Percentiles rank a stretch among this genome's conserved stretches.
Evolutionary conservation across 805 yeast species (phyloP).

Genomic region (Yamadazyma phyllophila): DNA sequence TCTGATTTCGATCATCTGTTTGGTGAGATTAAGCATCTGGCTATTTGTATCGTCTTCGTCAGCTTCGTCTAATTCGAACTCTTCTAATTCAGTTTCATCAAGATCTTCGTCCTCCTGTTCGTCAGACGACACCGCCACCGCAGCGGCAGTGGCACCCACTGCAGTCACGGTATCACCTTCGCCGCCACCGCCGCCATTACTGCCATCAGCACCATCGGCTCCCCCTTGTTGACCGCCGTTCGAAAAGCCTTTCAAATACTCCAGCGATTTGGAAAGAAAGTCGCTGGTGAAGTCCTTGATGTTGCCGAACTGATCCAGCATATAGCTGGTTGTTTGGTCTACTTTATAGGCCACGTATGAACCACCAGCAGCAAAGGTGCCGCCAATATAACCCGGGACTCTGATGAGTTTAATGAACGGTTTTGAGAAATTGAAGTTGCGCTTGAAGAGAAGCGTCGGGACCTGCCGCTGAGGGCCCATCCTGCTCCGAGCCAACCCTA

Average conservation of each 20-base stretch:
- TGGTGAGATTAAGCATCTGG: constrained; percentile 84
- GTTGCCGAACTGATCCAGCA: constrained; percentile 62
- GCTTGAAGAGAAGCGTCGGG: constrained; percentile 7
- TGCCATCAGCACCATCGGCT: constrained; percentile 14
- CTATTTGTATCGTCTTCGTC: constrained; percentile 60
- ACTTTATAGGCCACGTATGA: constrained; percentile 89
- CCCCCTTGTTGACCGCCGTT: no score
- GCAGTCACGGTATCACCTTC: constrained; percentile 38
- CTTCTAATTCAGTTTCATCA: constrained; percentile 48
- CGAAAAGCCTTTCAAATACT: constrained; percentile 33
- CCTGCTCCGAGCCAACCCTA: not conserved
- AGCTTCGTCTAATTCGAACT: constrained; percentile 44
- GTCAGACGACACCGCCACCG: constrained; percentile 19
- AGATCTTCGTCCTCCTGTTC: constrained; percentile 34
- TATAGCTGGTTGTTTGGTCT: constrained; percentile 75
- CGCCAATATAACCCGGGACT: constrained; percentile 82
- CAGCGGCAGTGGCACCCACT: constrained; percentile 55
- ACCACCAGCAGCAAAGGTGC: constrained; percentile 92
- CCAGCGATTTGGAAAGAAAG: constrained; percentile 47
- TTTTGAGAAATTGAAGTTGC: constrained; percentile 42
- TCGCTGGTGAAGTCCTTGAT: constrained; percentile 62
- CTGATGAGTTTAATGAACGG: constrained; percentile 53
- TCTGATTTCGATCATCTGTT: constrained; percentile 96
- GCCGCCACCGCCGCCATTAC: constrained; percentile 21
- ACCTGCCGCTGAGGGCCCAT: not conserved